Conservation (phyloP, 148 eudicot genomes). For the Dysphania ambrosioides region DNA sequence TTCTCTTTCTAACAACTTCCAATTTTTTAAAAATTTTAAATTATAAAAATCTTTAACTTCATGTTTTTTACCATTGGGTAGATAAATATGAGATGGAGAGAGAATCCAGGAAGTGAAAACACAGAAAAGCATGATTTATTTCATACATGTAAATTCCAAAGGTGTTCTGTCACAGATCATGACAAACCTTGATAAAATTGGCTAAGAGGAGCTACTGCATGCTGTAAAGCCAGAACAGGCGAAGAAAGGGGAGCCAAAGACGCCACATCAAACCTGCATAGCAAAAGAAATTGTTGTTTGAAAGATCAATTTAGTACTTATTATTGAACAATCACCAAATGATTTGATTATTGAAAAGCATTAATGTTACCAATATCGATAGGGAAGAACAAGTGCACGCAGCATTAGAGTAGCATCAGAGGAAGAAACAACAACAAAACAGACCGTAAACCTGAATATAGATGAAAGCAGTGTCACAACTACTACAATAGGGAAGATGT, state of each 20-base stretch:
- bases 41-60: no score
- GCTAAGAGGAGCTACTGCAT: slow-evolving; percentile 55
- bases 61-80: no score
- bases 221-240: slow-evolving; percentile 82
- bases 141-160: background rate
- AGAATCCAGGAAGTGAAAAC: background rate
- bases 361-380: slow-evolving; percentile 68
- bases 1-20: no score
- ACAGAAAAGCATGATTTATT: background rate
- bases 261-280: slow-evolving; percentile 93
- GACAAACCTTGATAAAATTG: slow-evolving; percentile 47
- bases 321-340: background rate
- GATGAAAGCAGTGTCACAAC: slow-evolving; percentile 17
- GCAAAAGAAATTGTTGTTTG: slow-evolving; percentile 14
- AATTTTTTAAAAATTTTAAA: no score
- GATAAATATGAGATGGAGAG: background rate
- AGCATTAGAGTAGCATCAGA: slow-evolving; percentile 92
- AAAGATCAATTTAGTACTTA: slow-evolving; percentile 9
- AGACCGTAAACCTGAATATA: slow-evolving; percentile 72
- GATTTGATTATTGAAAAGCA: background rate
- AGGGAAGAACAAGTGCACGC: slow-evolving; percentile 88
- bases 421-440: slow-evolving; percentile 80
- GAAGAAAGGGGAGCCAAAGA: slow-evolving; percentile 65
- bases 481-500: background rate
- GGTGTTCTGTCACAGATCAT: background rate